Evolutionary conservation across 305 asterid genomes (phyloP).

Genomic region (Fraxinus platypoda): DNA sequence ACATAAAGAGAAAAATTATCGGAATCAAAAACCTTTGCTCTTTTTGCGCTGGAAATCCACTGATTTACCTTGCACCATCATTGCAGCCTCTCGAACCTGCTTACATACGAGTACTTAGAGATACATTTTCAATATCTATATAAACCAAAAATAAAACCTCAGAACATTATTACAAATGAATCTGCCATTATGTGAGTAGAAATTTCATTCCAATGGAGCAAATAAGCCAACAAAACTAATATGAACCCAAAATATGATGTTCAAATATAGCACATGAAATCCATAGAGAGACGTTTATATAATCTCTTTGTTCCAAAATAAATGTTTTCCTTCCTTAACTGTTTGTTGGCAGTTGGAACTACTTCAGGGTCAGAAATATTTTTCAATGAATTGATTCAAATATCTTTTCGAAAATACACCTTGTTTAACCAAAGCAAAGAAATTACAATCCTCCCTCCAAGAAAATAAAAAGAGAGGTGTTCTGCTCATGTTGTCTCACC

Average conservation of each 20-base stretch:
- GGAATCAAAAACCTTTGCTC: constrained; percentile 68
- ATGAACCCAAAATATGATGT: not conserved
- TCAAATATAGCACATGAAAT: not conserved
- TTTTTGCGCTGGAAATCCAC: constrained; percentile 95
- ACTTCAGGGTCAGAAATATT: not conserved
- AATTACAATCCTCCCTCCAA: not conserved
- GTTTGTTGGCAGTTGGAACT: not conserved
- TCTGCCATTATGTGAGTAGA: not conserved
- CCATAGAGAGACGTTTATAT: not conserved
- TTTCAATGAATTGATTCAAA: not conserved
- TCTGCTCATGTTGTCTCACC: not conserved
- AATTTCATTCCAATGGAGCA: not conserved
- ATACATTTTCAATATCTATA: constrained; percentile 10
- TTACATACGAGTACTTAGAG: constrained; percentile 21
- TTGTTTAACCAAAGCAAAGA: not conserved
- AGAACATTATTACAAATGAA: constrained; percentile 18
- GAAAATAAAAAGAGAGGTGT: not conserved
- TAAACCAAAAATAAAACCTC: not conserved
- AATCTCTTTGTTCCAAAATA: not conserved
- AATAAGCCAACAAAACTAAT: not conserved
- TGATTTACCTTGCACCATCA: constrained; percentile 83
- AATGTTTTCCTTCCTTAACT: not conserved
- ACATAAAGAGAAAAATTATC: not conserved
- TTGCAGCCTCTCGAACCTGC: constrained; percentile 91
- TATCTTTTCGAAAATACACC: not conserved